phyloP scores from a whole-genome alignment of 2,329 filamentous ascomycete genomes.

The Ceratocystis eucalypticola region DNA sequence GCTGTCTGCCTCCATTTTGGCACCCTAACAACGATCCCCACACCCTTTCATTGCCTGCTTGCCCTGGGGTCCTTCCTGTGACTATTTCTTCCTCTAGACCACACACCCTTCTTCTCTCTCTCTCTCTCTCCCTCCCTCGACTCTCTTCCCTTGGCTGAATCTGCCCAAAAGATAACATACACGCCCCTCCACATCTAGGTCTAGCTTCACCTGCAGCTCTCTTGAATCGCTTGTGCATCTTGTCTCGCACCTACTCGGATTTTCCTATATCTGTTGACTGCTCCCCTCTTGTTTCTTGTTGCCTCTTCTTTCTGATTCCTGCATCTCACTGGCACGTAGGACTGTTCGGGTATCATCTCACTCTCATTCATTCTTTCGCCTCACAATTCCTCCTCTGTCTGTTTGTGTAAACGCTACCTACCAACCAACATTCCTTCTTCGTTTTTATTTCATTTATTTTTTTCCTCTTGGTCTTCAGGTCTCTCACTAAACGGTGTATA shows the following conservation, averaged over 20 bases:
- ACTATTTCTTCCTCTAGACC: not conserved
- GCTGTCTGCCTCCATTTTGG: not conserved
- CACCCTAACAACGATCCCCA: not conserved
- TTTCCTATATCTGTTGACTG: constrained; percentile 13
- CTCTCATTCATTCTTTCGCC: constrained; percentile 13
- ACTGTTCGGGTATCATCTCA: constrained; percentile 11
- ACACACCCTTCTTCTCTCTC: not conserved
- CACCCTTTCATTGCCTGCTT: not conserved
- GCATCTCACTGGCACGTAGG: constrained; percentile 13
- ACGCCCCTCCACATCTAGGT: not conserved
- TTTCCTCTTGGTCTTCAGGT: not conserved
- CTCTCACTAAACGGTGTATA: not conserved
- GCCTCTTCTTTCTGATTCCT: constrained; percentile 10
- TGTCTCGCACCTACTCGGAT: not conserved
- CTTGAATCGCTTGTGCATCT: constrained; percentile 2
- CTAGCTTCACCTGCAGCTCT: constrained; percentile 1
- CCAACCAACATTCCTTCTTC: constrained; percentile 11
- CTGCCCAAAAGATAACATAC: not conserved
- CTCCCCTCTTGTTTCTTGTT: constrained; percentile 8
- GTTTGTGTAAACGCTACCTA: not conserved
- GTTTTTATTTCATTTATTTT: constrained; percentile 7
- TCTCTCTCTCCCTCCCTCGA: not conserved
- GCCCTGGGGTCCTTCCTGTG: not conserved
- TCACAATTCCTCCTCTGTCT: constrained; percentile 10
- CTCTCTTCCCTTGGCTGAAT: not conserved